Base-by-base conservation (phyloP, 1,284 basidiomycete genomes). In the Trametes pubescens region DNA sequence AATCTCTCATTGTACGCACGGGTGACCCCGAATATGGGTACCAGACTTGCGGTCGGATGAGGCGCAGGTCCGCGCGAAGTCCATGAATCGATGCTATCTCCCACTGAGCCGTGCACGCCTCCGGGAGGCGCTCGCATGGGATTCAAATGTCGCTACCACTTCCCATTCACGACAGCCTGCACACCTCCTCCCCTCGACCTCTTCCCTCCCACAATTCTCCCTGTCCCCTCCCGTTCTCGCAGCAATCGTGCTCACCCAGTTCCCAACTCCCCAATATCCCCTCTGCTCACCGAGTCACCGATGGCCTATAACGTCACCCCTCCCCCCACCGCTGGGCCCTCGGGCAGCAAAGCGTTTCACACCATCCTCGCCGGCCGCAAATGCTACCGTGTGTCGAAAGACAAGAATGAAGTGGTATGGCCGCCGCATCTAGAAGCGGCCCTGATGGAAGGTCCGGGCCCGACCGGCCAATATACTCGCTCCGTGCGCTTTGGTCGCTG, bases 401-500 rank as follows among this genome's bases (percentile, higher is more conserved):
- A 86, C 57, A 76, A 75, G 65, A 83, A 85, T 24, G 88, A 90
- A 69, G 81, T 86, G 18, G 88, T 90, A 16, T 90, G 88, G 88
- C 89, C 89, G 53, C 87, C 86, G 21, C 82, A 87, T 68, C 84
- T 91, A 54, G 89, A 91, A 77, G 86, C 85, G 35, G 86, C 87
- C 46, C 78, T 91, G 64, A 82, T 91, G 54, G 86, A 90, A 81
- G 89, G 89, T 87, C 18, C 38, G 68, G 38, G 75, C 65, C 10
- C 46, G 47, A 32, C 44, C 54, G 21, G 16, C 55, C 62, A 48
- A 21, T 40, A 51, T 34, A 59, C 18, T 44, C 46, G 52, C 46
- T 48, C 52, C 29, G 44, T 35, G 43, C 59, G 52, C n/a, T 44
- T 13, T 18, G 18, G 16, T 22, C 29, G 29, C 53, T 51, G 47